phyloP scores from a whole-genome alignment of 345 rosid genomes.

The Sonneratia caseolaris region DNA sequence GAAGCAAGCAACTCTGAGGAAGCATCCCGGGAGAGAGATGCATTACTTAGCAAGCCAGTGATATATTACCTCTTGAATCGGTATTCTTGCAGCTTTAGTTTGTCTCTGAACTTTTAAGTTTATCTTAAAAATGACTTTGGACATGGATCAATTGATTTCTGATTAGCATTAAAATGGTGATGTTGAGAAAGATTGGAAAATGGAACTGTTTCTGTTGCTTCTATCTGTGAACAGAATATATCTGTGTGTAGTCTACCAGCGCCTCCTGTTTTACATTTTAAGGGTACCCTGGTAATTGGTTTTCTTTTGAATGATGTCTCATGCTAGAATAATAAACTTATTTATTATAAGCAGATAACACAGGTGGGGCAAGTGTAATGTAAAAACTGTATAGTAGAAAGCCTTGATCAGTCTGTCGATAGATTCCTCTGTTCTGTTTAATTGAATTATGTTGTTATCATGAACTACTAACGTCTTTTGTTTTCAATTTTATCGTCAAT shows the following conservation, averaged over 20 bases:
- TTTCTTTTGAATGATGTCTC: background rate
- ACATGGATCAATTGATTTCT: background rate
- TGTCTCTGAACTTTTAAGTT: background rate
- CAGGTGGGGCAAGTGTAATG: background rate
- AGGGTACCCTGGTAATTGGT: too few species aligned
- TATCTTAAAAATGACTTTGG: background rate
- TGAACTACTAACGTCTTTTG: background rate
- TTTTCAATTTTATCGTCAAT: background rate
- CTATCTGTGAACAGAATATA: background rate
- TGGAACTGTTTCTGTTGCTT: background rate
- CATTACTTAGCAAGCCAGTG: conserved; percentile 67
- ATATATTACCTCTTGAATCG: conserved; percentile 68
- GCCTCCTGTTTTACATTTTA: too few species aligned
- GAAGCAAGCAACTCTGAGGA: conserved; percentile 87
- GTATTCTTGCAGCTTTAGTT: conserved; percentile 21
- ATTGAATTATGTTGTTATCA: background rate
- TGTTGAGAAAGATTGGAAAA: background rate
- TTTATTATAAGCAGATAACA: background rate
- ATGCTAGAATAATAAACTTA: background rate
- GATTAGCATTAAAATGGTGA: background rate
- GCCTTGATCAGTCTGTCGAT: background rate
- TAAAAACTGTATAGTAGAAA: background rate
- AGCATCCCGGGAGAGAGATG: conserved; percentile 74
- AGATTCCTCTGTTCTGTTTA: background rate
- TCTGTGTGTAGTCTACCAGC: too few species aligned